Evolutionary conservation across 2,329 filamentous ascomycete species (phyloP).

Genomic region (Beauveria sp.): DNA sequence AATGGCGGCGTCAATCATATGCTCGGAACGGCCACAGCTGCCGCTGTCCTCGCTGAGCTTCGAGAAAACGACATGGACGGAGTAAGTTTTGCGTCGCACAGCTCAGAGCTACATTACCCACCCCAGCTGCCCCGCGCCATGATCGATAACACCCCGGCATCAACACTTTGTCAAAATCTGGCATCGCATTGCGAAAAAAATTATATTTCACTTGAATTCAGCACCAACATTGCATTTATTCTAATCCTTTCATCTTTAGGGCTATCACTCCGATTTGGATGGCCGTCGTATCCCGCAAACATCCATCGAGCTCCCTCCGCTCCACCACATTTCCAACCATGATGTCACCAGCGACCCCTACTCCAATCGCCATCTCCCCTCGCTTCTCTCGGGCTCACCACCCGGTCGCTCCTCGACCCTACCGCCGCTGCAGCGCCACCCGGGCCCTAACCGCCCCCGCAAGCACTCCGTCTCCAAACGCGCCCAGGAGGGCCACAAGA

Average conservation of each 20-base stretch:
- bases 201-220: neutral
- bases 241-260: conserved; percentile 29
- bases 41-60: conserved; percentile 79
- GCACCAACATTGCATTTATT: neutral
- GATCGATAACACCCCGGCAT: conserved; percentile 17
- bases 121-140: conserved; percentile 18
- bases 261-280: conserved; percentile 65
- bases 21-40: conserved; percentile 61
- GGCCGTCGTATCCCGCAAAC: conserved; percentile 54
- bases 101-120: conserved; percentile 4
- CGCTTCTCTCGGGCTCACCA: conserved; percentile 72
- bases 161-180: neutral
- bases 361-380: conserved; percentile 62
- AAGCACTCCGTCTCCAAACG: conserved; percentile 84
- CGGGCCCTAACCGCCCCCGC: conserved; percentile 64
- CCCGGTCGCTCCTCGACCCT: conserved; percentile 82
- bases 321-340: conserved; percentile 43
- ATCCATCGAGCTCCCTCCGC: conserved; percentile 65
- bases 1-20: conserved; percentile 31
- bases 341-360: conserved; percentile 69
- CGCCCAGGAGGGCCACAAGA: conserved; percentile 64
- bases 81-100: conserved; percentile 40
- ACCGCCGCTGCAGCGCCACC: conserved; percentile 69
- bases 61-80: conserved; percentile 71
- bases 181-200: neutral